Evolutionary conservation across 371 early-diverging fungal genomes (phyloP).

Genomic region (Apophysomyces sp.): DNA sequence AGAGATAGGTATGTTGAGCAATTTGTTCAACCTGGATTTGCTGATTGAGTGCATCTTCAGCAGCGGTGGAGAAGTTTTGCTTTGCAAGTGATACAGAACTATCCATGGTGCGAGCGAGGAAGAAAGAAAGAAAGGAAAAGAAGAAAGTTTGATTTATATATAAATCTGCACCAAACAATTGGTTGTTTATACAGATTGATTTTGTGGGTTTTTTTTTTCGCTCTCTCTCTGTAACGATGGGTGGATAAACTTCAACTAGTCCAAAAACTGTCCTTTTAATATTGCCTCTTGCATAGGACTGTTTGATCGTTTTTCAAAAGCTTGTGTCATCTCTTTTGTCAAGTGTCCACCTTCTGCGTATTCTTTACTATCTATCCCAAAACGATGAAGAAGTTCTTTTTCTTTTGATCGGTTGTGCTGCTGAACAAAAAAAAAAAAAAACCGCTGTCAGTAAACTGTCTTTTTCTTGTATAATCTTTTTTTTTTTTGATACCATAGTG

Average conservation of each 20-base stretch:
- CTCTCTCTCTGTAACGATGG: too few species aligned
- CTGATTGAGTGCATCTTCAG: conserved; percentile 58
- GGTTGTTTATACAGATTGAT: not conserved
- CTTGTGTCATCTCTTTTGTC: not conserved
- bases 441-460: not conserved
- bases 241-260: not conserved
- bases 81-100: conserved; percentile 37
- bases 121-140: not conserved
- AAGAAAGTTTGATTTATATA: not conserved
- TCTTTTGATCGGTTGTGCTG: conserved; percentile 11
- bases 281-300: not conserved
- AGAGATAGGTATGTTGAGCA: conserved; percentile 53
- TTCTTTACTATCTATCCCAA: not conserved
- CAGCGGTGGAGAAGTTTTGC: conserved; percentile 57
- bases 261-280: not conserved
- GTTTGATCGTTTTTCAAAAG: conserved; percentile 1
- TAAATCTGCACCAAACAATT: not conserved
- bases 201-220: not conserved
- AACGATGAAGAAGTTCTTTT: conserved; percentile 1
- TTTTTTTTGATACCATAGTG: conserved; percentile 9
- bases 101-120: not conserved
- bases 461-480: not conserved
- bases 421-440: not conserved
- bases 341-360: not conserved
- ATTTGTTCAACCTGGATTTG: conserved; percentile 55